Base-by-base conservation (phyloP, 106 monocot species). In the Dendrobium chrysotoxum region DNA sequence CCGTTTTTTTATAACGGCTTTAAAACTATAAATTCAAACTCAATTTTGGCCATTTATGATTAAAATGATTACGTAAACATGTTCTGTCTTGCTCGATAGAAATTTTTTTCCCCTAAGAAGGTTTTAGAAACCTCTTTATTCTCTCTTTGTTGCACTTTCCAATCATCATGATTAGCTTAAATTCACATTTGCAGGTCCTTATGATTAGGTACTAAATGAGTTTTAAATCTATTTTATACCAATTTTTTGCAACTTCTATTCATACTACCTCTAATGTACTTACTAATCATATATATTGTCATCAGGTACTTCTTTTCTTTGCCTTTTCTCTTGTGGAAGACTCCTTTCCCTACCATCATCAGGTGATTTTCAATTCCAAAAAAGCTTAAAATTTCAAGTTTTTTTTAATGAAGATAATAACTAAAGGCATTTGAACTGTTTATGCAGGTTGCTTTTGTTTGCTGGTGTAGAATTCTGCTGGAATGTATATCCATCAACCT, bases 281-380 rank as follows among this genome's bases (percentile, higher is more conserved):
- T 64, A 23, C 64, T 35, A 35, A 70, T 70, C 16, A 35, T 70
- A 4, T 16, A 44, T 67, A 9, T 67, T 10, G 3, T 67, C 25
- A 26, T 4, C 89, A 99, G 98, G 98, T 99, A 99, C 78, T 99
- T 99, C 83, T 99, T 91, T 80, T 91, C 92, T 57, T 84, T 99
- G 85, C 98, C 98, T 79, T 93, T 85, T 87, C 92, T 99, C 64
- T 70, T 99, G 84, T 99, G 98, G 98, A 99, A 91, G 82, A 90
- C 91, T 64, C 89, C 88, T 79, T 93, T 91, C 57, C 92, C 89
- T 61, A 95, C 91, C 78, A 42, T 66, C 76, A 15, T 91, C 64
- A 76, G 98, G 98, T 91, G 85, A 57, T 42, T 4, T 42, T 18
- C 31, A 41, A 40, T 50, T 50, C 17, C 11, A 40, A 21, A 35